A percentile compares a stretch with the other conserved stretches of the same genome.
These are phyloP conservation scores for Avena atlantica DNA, from an alignment of 176 grass and related monocot genomes.

Conservation along the genomic window DNA sequence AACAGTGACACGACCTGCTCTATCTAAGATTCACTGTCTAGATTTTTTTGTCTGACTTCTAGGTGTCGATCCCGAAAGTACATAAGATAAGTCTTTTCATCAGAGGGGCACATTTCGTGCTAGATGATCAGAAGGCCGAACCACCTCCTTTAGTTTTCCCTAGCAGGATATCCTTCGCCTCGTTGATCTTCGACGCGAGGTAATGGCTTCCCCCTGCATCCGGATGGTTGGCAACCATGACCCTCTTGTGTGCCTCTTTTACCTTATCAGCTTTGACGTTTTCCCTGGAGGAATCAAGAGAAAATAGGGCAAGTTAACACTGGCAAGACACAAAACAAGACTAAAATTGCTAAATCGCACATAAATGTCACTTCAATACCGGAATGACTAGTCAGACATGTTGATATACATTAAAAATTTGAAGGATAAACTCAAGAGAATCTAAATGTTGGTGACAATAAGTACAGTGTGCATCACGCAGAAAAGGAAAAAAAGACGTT, in stretches of 20 bases:
- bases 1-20: conserved; percentile 6
- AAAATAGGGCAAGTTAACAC: conserved; percentile 26
- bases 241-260: conserved; percentile 92
- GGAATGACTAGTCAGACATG: not conserved
- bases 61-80: conserved; percentile 4
- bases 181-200: conserved; percentile 94
- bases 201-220: conserved; percentile 93
- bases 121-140: conserved; percentile 73
- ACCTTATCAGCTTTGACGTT: conserved; percentile 75
- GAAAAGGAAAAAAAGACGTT: not conserved
- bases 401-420: not conserved
- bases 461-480: not conserved
- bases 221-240: conserved; percentile 98
- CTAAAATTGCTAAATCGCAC: not conserved
- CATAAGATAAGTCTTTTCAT: conserved; percentile 6
- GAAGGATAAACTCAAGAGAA: not conserved
- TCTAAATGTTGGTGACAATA: not conserved
- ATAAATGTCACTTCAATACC: not conserved
- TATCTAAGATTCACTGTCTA: conserved; percentile 29
- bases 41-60: conserved; percentile 26
- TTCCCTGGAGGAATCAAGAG: conserved; percentile 59
- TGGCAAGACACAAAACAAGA: not conserved
- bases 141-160: conserved; percentile 83
- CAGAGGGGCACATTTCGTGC: not conserved
- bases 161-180: conserved; percentile 85